These are phyloP conservation scores for Alternaria sp. DNA, from an alignment of 2,329 filamentous ascomycete genomes.

Conservation along the genomic window DNA sequence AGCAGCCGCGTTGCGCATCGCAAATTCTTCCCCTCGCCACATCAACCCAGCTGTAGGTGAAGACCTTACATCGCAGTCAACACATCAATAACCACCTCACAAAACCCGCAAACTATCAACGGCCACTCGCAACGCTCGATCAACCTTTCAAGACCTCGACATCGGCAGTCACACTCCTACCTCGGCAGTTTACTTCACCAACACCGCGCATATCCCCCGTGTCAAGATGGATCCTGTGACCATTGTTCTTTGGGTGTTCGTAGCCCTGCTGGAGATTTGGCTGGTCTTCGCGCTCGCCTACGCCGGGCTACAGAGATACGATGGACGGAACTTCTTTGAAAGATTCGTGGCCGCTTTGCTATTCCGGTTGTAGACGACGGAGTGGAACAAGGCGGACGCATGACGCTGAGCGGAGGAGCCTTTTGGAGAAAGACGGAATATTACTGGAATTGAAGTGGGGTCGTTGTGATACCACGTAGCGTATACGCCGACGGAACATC, in stretches of 20 bases:
- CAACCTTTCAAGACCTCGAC: not conserved
- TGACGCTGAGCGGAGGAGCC: not conserved
- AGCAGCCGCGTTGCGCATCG: not conserved
- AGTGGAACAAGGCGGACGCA: not conserved
- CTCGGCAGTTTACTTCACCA: not conserved
- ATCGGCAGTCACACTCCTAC: not conserved
- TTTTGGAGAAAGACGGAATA: not conserved
- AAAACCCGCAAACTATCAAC: not conserved
- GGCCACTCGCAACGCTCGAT: not conserved
- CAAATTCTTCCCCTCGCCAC: not conserved
- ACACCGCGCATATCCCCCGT: not conserved
- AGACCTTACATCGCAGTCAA: not conserved
- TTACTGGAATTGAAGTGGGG: not conserved
- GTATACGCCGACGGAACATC: fast-evolving
- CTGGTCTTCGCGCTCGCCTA: conserved; percentile 13
- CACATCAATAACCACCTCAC: not conserved
- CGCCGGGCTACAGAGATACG: conserved; percentile 4
- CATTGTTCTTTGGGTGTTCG: not conserved
- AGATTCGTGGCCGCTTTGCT: conserved; percentile 1
- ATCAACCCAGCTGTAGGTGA: not conserved
- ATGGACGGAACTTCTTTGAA: conserved; percentile 1
- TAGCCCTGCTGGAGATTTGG: conserved; percentile 6
- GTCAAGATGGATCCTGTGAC: not conserved
- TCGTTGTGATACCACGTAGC: fast-evolving
- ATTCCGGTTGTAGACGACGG: not conserved